A percentile compares a stretch with the other conserved stretches of the same genome.
Conservation (phyloP, 2,329 filamentous ascomycete species). For the Massarina eburnea region DNA sequence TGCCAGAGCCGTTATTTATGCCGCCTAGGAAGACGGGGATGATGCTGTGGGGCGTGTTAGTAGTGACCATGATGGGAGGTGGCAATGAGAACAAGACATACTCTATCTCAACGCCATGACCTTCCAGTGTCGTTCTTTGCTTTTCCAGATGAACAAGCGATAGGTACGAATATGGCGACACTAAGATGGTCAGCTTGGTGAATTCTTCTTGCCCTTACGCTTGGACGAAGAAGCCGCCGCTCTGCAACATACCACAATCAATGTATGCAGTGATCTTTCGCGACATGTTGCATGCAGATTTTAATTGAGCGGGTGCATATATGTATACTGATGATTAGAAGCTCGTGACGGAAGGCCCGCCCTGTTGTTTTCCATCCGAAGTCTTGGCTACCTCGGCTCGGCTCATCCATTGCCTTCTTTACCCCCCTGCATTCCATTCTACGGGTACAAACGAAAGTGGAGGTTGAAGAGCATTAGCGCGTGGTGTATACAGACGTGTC, state of each 20-base stretch:
- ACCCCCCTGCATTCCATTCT: not conserved
- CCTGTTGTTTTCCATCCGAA: not conserved
- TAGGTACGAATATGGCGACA: constrained; percentile 61
- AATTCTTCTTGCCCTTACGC: not conserved
- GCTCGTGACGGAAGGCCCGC: not conserved
- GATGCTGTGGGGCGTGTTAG: constrained; percentile 53
- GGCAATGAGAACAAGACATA: constrained; percentile 45
- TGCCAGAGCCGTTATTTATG: constrained; percentile 57
- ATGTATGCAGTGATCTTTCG: constrained; percentile 67
- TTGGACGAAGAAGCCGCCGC: not conserved
- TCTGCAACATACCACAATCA: constrained; percentile 60
- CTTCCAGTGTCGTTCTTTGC: constrained; percentile 57
- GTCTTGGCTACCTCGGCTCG: constrained; percentile 1
- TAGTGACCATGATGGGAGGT: not conserved
- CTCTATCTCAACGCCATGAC: constrained; percentile 67
- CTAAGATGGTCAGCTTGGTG: constrained; percentile 45
- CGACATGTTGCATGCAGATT: constrained; percentile 49
- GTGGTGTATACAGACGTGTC: not conserved
- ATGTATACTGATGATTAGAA: not conserved
- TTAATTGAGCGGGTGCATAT: not conserved
- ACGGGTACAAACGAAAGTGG: not conserved
- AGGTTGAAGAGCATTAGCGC: not conserved
- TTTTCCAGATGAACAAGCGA: constrained; percentile 60
- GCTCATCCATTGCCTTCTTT: not conserved
- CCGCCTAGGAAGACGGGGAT: constrained; percentile 68